These are phyloP conservation scores for Arthrobotrys iridis DNA, from an alignment of 2,329 filamentous ascomycete species.

Conservation along the genomic window DNA sequence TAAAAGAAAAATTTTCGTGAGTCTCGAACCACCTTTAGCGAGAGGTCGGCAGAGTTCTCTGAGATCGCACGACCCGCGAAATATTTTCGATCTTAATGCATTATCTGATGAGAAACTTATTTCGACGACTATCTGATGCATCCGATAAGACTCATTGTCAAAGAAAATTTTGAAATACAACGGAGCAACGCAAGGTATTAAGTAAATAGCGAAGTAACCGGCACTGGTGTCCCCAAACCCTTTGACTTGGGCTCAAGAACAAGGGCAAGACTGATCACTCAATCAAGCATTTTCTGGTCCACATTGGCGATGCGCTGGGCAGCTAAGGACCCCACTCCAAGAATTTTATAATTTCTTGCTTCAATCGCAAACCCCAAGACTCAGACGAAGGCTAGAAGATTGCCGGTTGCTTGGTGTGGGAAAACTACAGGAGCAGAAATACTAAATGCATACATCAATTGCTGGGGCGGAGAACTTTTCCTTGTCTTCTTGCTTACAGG, in stretches of 20 bases:
- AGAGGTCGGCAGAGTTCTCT: constrained; percentile 8
- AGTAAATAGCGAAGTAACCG: too few relatives aligned
- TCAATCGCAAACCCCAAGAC: neutral
- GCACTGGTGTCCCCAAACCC: too few relatives aligned
- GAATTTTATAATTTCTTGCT: constrained; percentile 31
- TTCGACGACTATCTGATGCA: constrained; percentile 47
- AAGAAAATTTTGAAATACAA: constrained; percentile 13
- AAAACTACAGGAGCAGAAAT: neutral
- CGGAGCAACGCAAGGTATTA: constrained; percentile 25
- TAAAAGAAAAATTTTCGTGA: constrained; percentile 26
- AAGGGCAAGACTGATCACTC: neutral
- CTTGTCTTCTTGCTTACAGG: constrained; percentile 28
- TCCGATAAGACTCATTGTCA: constrained; percentile 25
- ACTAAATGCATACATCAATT: neutral
- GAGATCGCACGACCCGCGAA: neutral
- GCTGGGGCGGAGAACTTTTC: neutral
- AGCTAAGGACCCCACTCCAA: constrained; percentile 25
- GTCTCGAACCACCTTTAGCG: constrained; percentile 39
- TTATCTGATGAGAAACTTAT: constrained; percentile 48
- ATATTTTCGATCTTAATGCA: neutral
- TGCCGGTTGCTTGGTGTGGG: neutral
- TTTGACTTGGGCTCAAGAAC: neutral
- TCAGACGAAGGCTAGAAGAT: constrained; percentile 12
- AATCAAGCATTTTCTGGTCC: constrained; percentile 39
- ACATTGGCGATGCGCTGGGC: constrained; percentile 43